Base-by-base conservation (phyloP, 345 rosid species). In the Ceriops zippeliana region DNA sequence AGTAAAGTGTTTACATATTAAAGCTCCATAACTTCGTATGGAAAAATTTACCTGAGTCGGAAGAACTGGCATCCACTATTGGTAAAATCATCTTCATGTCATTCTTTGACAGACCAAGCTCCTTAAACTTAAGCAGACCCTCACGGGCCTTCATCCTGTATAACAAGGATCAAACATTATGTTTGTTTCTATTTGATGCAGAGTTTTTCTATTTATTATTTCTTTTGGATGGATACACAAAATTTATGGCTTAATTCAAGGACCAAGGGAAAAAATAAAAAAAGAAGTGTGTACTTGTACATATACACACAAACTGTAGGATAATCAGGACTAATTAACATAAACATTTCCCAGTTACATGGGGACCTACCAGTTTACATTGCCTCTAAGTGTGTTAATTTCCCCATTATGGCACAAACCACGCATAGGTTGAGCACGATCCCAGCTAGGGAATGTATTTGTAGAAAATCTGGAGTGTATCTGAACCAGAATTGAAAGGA, bases 361-460 rank as follows among this genome's bases (percentile, higher is more conserved):
- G 3, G 16, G 22, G 51, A 17, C 72, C 24, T 78, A 92, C 99
- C 99, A 96, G 84, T 96, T 96, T 24, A 96, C 91, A 42, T 96
- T 96, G 85, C 99, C 99, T 76, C 98, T 81, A 9, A 96, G 96
- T 0, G 99, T 96, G 73, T 96, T 96, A 62, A 96, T 96, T 84
- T 96, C 99, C 67, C 99, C 99, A 70, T 96, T 96, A 74, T 96
- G 99, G 26, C 99, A 98, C 76, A 92, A 80, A 70, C 92, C 83
- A 6, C 99, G 99, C 99, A 96, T 92, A 4, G 99, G 99, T 76
- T 96, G 99, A 74, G 99, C 97, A 53, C 99, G 97, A 75, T 96
- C 99, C 99, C 99, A 96, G 78, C 95, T 96, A 22, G 99, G 99
- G 73, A 96, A 96, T 30, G 99, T 96, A 81, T 96, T 96, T 60